These are phyloP conservation scores for Annulohypoxylon nitens DNA, from an alignment of 495 filamentous ascomycete species.

Conservation along the genomic window DNA sequence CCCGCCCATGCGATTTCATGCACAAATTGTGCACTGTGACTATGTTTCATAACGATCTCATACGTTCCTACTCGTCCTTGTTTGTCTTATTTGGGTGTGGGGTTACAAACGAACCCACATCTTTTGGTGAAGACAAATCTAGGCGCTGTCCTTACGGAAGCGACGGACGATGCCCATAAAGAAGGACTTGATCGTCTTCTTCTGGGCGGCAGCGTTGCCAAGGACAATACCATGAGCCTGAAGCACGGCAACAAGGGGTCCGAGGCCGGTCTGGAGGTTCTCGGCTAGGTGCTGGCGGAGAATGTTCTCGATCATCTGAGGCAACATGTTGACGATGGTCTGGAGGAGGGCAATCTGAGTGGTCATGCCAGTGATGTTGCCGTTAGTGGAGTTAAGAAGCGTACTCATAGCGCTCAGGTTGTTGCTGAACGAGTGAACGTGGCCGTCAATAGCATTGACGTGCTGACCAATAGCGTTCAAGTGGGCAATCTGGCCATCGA, in stretches of 20 bases:
- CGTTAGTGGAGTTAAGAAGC: slow-evolving; percentile 50
- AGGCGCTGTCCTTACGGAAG: background rate
- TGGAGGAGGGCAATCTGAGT: slow-evolving; percentile 42
- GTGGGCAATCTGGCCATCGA: slow-evolving; percentile 39
- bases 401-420: slow-evolving; percentile 45
- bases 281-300: slow-evolving; percentile 2
- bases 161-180: slow-evolving; percentile 1
- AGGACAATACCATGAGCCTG: slow-evolving; percentile 4
- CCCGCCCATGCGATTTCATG: background rate
- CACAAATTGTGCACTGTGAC: too few species aligned
- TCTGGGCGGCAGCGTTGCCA: background rate
- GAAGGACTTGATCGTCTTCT: slow-evolving; percentile 6
- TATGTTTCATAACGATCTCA: too few species aligned
- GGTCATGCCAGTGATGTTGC: slow-evolving; percentile 39
- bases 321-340: slow-evolving; percentile 47
- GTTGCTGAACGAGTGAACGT: slow-evolving; percentile 49
- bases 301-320: slow-evolving; percentile 39
- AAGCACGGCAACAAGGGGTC: slow-evolving; percentile 18
- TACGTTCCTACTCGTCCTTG: too few species aligned
- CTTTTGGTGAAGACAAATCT: background rate
- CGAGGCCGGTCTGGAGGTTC: background rate
- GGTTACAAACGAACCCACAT: background rate
- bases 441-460: slow-evolving; percentile 46
- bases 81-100: background rate
- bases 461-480: slow-evolving; percentile 46